Evolutionary conservation across 805 yeast genomes (phyloP), one percentile per base, ranked within the genome.

Genomic region (Starmerella gropengiesseri): DNA sequence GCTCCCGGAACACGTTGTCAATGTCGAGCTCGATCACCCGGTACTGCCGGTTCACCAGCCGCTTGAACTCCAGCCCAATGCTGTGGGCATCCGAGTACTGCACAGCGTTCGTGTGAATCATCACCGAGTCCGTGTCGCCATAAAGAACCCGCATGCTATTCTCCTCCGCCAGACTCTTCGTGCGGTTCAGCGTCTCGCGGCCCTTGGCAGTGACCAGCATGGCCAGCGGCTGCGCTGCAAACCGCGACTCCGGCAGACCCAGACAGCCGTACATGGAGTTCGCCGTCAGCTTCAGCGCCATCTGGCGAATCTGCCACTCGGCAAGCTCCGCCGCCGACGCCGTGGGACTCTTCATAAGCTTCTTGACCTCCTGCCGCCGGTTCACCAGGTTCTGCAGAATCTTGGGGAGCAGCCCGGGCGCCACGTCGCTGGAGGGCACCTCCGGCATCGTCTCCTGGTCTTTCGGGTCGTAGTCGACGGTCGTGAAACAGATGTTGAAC

Each of bases 231-330:
- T 83, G 81, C 11, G 98, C 98, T 57, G 87, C 89, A 61, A 91
- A 91, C 56, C 98, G 73, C 18, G 96, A 85, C 55, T 81, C 74
- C 6, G 81, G 81, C 60, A 78, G 87, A 53, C 98, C 98, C 55
- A 91, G 71, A 73, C 97, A 91, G 58, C 98, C 98, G 65, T 91
- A 91, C 96, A 91, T 89, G n/a, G 98, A 91, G 63, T 91, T 91
- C 22, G 98, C 98, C 2, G 98, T 93, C 59, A 91, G 70, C 60
- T 91, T 91, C 59, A 91, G 73, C 0, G 98, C 97, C 60, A 81
- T 93, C 62, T 91, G 98, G 57, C 87, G 84, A 57, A 87, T 86
- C 60, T 91, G 97, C 68, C 81, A 85, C 57, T 89, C 95, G 0
- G 83, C 80, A 44, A 64, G 74, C 58, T 83, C 86, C 41, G 55